Evolutionary conservation across 768 basidiomycete genomes (phyloP), one percentile per base, ranked within the genome.

Genomic region (Daedalea quercina): DNA sequence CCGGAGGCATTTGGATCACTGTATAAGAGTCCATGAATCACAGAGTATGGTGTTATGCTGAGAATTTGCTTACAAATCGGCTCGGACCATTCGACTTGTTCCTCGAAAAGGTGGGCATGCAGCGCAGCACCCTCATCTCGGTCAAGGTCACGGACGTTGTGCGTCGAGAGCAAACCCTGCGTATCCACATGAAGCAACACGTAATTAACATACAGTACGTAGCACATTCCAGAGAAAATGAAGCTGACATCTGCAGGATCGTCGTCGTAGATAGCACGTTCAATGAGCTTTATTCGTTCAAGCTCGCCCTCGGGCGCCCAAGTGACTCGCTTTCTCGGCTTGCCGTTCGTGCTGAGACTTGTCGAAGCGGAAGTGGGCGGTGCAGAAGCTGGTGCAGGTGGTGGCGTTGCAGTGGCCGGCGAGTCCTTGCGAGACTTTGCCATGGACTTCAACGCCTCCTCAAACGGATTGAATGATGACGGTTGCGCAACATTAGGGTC

Each of bases 251-350:
- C 85, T 74, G 80, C 75, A 63, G 82, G 81, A 76, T 92, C 91
- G 69, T 91, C 90, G 61, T 91, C 91, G 73, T 93, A 93, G 62
- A 91, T 75, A 58, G 91, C 90, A 63, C 79, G 81, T 73, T 91
- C 88, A 71, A 93, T 93, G 67, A 83, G 69, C 69, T 81, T 82
- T 67, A 93, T 76, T 63, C 79, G 73, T 73, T 84, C 87, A 59
- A 93, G 82, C 67, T 80, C 72, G 64, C 74, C 77, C 56, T 89
- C 88, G 37, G 86, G 74, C 34, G 85, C 81, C 85, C 90, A 92
- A 26, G 81, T 81, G 44, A 91, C 90, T 43, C 78, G 69, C 70
- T 92, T 92, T 73, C 81, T 84, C 73, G 80, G 85, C 73, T 79
- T 82, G 62, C 79, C 76, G 63, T 17, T 20, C 45, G 59, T 56